Conservation (phyloP, 768 basidiomycete genomes). For the Hypholoma sublateritium region DNA sequence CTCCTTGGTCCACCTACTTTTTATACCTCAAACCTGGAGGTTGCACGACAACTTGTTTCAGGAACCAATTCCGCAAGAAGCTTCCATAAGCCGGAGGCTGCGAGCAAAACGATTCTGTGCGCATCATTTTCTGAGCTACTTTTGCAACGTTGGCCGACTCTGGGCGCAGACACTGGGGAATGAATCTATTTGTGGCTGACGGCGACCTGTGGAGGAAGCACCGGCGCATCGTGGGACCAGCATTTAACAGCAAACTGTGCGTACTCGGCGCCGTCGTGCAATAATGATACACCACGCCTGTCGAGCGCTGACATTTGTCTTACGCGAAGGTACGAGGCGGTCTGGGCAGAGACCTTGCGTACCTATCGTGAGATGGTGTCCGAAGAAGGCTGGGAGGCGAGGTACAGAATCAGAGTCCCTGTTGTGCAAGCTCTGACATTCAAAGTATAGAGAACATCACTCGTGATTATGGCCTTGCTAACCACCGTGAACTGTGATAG, state of each 20-base stretch:
- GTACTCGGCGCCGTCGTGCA: conserved; percentile 3
- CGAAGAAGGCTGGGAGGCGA: conserved; percentile 34
- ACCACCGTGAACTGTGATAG: conserved; percentile 23
- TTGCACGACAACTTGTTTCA: conserved; percentile 41
- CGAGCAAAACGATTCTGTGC: conserved; percentile 20
- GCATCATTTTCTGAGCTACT: background rate
- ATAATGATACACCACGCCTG: no score
- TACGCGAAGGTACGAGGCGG: conserved; percentile 34
- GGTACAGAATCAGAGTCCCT: conserved; percentile 27
- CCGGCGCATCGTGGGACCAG: conserved; percentile 42
- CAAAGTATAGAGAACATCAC: conserved; percentile 26
- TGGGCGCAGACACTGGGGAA: conserved; percentile 24
- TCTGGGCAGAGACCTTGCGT: conserved; percentile 38
- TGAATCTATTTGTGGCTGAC: conserved; percentile 45
- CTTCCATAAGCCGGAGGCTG: conserved; percentile 39
- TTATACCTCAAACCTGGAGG: conserved; percentile 46
- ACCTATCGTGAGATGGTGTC: conserved; percentile 40
- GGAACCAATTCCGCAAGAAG: conserved; percentile 36
- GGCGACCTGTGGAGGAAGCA: conserved; percentile 48
- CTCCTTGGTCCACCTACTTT: conserved; percentile 34
- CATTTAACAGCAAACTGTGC: conserved; percentile 42
- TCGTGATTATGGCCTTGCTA: background rate
- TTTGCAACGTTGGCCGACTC: background rate
- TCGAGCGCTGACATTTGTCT: conserved; percentile 20
- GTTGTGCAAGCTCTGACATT: conserved; percentile 33